phyloP scores from a whole-genome alignment of 2,329 filamentous ascomycete species.

The Penicillium frequentans region DNA sequence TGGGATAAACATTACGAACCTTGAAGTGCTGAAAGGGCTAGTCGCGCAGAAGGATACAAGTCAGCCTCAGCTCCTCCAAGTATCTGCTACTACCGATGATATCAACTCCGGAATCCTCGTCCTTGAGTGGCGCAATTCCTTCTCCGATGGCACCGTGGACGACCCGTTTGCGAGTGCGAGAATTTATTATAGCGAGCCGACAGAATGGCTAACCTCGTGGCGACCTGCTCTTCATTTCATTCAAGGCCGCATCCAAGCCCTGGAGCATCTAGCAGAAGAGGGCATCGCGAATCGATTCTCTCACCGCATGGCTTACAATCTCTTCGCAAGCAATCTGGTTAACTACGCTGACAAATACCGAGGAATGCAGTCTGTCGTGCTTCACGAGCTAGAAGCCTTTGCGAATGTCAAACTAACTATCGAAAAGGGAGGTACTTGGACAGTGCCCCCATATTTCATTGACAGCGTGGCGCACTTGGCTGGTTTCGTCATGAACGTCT shows the following conservation, averaged over 20 bases:
- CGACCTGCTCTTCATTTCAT: background rate
- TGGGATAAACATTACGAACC: background rate
- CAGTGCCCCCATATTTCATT: conserved; percentile 32
- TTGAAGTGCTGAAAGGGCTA: background rate
- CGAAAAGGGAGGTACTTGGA: conserved; percentile 25
- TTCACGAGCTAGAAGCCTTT: conserved; percentile 39
- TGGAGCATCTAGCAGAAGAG: background rate
- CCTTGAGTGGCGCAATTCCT: background rate
- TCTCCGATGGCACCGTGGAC: background rate
- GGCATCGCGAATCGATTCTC: background rate
- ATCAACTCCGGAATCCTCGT: background rate
- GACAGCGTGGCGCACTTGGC: background rate
- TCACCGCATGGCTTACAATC: background rate
- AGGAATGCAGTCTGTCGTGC: conserved; percentile 38
- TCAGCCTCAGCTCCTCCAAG: background rate
- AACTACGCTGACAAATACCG: conserved; percentile 26
- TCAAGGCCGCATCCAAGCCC: background rate
- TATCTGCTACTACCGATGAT: background rate
- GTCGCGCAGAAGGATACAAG: background rate
- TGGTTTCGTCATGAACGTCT: background rate
- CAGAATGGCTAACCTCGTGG: background rate
- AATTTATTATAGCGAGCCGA: background rate
- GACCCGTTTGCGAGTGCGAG: background rate
- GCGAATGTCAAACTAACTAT: conserved; percentile 29
- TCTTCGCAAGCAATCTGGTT: background rate